These are phyloP conservation scores for Ceratobasidium sp. DNA, from an alignment of 1,284 basidiomycete genomes.

Conservation along the genomic window DNA sequence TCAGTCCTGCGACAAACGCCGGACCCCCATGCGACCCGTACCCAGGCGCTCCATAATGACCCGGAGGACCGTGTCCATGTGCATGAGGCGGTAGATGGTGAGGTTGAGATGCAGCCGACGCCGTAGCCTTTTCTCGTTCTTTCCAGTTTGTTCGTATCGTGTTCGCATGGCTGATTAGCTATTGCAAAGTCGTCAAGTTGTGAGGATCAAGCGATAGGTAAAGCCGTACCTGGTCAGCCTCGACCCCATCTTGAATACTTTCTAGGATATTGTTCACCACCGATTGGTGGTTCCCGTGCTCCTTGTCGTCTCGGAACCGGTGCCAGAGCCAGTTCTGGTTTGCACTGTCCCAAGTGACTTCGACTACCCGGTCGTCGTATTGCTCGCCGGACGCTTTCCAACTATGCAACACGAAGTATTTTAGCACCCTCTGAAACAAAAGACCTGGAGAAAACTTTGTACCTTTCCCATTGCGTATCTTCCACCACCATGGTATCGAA, in stretches of 20 bases:
- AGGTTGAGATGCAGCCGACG: background rate
- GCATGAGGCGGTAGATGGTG: conserved; percentile 11
- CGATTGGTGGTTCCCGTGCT: conserved; percentile 84
- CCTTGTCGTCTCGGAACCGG: conserved; percentile 94
- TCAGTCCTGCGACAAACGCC: conserved; percentile 35
- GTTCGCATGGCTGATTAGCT: conserved; percentile 55
- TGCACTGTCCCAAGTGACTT: conserved; percentile 88
- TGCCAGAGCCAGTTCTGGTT: conserved; percentile 85
- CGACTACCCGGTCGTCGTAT: conserved; percentile 92
- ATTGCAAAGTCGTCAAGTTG: background rate
- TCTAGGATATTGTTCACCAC: conserved; percentile 89
- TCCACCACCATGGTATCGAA: conserved; percentile 91
- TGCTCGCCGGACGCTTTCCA: conserved; percentile 90
- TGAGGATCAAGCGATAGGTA: background rate
- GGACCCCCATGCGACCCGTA: conserved; percentile 29
- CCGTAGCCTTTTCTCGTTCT: conserved; percentile 51
- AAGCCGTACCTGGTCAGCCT: conserved; percentile 78
- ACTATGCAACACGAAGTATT: conserved; percentile 61
- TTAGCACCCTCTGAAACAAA: conserved; percentile 17
- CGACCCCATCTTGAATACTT: conserved; percentile 92
- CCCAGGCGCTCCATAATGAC: conserved; percentile 14
- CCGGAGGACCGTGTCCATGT: background rate
- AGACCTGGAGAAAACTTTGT: conserved; percentile 55
- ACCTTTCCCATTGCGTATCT: conserved; percentile 95
- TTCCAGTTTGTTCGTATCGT: conserved; percentile 58